phyloP scores from a whole-genome alignment of 2,329 filamentous ascomycete genomes.

The Hypoxylon sp. region DNA sequence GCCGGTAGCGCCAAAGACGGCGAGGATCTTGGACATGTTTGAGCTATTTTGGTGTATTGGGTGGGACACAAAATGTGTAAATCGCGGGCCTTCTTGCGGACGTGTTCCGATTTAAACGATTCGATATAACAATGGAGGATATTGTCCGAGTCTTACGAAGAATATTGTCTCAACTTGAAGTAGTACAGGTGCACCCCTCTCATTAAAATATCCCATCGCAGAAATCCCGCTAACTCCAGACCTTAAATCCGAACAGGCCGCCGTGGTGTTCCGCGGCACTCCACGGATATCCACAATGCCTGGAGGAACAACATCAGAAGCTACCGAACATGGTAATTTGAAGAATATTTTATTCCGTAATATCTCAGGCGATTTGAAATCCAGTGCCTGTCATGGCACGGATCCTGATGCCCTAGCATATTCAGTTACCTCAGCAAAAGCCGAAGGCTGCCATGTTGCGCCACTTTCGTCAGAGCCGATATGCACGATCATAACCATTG shows the following conservation, averaged over 20 bases:
- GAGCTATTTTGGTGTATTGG: background rate
- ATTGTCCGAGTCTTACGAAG: background rate
- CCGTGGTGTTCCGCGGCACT: constrained; percentile 4
- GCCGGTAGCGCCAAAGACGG: constrained; percentile 68
- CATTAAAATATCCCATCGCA: background rate
- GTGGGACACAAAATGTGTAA: background rate
- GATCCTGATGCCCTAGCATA: constrained; percentile 16
- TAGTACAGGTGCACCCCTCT: background rate
- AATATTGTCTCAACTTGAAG: background rate
- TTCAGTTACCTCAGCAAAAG: constrained; percentile 38
- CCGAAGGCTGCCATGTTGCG: constrained; percentile 41
- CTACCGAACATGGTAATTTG: background rate
- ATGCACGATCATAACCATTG: constrained; percentile 35
- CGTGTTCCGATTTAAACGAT: background rate
- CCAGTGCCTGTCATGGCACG: constrained; percentile 16
- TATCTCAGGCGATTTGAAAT: background rate
- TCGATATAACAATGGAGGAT: too few species aligned
- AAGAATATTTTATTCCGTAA: constrained; percentile 12
- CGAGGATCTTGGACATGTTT: constrained; percentile 57
- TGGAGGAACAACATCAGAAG: background rate
- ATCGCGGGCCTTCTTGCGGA: background rate
- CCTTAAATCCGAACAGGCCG: background rate
- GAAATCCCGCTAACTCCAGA: background rate
- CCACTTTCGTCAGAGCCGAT: constrained; percentile 41
- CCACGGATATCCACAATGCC: background rate